A percentile compares a stretch with the other conserved stretches of the same genome.
These are phyloP conservation scores for Cutaneotrichosporon sp. DNA, from an alignment of 1,284 basidiomycete genomes.

Conservation along the genomic window DNA sequence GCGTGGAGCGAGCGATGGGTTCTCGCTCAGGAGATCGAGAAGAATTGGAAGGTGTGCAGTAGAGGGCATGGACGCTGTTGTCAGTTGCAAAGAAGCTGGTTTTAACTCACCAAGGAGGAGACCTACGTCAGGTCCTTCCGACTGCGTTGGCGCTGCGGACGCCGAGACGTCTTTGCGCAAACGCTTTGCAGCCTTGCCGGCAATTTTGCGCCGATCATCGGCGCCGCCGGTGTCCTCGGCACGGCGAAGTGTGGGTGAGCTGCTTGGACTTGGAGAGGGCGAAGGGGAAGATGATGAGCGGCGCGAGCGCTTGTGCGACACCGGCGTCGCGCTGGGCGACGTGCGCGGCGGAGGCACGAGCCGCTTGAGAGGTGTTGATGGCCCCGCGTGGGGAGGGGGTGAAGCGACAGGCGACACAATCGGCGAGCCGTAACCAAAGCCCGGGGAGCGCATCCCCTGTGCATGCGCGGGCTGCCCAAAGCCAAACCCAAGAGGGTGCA, in stretches of 20 bases:
- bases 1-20: constrained; percentile 28
- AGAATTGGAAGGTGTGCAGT: constrained; percentile 41
- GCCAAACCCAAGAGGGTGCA: constrained; percentile 37
- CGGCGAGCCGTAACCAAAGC: constrained; percentile 16
- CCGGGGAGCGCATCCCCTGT: neutral
- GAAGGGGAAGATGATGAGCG: constrained; percentile 24
- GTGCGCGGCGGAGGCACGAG: constrained; percentile 8
- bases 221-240: constrained; percentile 13
- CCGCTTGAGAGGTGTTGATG: constrained; percentile 11
- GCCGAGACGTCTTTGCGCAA: constrained; percentile 18
- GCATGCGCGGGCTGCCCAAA: constrained; percentile 27
- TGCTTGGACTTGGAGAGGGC: constrained; percentile 23
- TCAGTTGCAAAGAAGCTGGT: neutral
- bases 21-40: constrained; percentile 29
- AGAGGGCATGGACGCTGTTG: constrained; percentile 34
- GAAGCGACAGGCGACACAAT: neutral
- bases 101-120: constrained; percentile 38
- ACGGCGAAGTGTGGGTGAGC: constrained; percentile 13
- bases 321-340: constrained; percentile 14
- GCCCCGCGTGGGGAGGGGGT: neutral
- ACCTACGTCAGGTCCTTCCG: constrained; percentile 34
- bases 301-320: constrained; percentile 23
- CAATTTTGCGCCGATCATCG: constrained; percentile 11
- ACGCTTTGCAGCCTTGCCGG: constrained; percentile 27
- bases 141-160: neutral